phyloP scores from a whole-genome alignment of 169 alveolate species.

The Cryptosporidium canis region DNA sequence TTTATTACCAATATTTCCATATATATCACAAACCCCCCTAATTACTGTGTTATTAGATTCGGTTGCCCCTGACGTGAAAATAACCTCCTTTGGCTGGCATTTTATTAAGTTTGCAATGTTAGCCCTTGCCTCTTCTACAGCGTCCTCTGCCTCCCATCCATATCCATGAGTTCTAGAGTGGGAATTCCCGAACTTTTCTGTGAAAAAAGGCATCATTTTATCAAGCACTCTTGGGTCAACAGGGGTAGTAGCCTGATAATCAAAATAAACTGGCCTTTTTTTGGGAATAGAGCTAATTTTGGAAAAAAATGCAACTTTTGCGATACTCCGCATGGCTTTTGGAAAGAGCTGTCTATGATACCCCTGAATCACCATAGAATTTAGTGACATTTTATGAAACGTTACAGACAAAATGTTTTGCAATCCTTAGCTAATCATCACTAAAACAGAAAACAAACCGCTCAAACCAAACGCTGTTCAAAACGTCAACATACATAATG shows the following conservation, averaged over 20 bases:
- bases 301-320: conserved; percentile 26
- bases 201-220: conserved; percentile 95
- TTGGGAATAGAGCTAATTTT: background rate
- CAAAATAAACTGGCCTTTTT: conserved; percentile 85
- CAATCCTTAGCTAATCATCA: too few species aligned
- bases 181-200: conserved; percentile 95
- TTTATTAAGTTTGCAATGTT: conserved; percentile 87
- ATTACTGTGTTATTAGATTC: conserved; percentile 96
- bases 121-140: conserved; percentile 93
- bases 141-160: conserved; percentile 97
- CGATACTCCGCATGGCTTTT: background rate
- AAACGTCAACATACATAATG: background rate
- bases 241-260: conserved; percentile 97
- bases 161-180: conserved; percentile 95
- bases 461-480: background rate
- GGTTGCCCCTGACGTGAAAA: conserved; percentile 99
- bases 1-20: conserved; percentile 79
- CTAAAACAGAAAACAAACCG: background rate
- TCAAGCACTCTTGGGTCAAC: conserved; percentile 98
- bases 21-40: conserved; percentile 89
- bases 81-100: conserved; percentile 90
- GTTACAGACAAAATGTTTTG: background rate
- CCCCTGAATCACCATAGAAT: background rate
- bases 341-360: background rate
- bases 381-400: background rate